Percentiles rank a stretch among this genome's conserved stretches.
phyloP scores from a whole-genome alignment of 371 early-diverging fungal genomes.

The Blakeslea trispora region DNA sequence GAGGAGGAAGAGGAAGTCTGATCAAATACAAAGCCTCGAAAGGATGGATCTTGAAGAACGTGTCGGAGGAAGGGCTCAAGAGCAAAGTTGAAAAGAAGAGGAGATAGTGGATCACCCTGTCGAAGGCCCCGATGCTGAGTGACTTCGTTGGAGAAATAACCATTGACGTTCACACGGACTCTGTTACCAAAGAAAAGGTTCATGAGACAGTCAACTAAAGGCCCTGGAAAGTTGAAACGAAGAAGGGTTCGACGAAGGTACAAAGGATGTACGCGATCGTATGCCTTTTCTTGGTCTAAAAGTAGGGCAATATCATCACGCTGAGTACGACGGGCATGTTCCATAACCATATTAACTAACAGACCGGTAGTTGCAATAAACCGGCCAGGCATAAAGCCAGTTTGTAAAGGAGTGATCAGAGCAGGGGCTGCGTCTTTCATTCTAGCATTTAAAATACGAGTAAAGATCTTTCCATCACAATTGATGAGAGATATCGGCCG shows the following conservation, averaged over 20 bases:
- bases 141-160: conserved; percentile 8
- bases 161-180: conserved; percentile 18
- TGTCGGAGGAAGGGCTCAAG: conserved; percentile 15
- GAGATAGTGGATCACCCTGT: conserved; percentile 30
- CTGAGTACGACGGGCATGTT: neutral
- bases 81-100: conserved; percentile 27
- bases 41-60: neutral
- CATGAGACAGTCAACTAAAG: conserved; percentile 7
- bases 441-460: conserved; percentile 15
- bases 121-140: conserved; percentile 17
- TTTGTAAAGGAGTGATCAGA: conserved; percentile 16
- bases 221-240: conserved; percentile 12
- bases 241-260: conserved; percentile 13
- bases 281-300: conserved; percentile 28
- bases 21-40: too few species aligned
- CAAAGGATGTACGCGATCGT: conserved; percentile 21
- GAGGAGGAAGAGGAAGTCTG: too few species aligned
- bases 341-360: conserved; percentile 3
- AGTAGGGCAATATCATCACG: conserved; percentile 14
- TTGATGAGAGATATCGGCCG: conserved; percentile 21
- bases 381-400: conserved; percentile 21
- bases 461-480: conserved; percentile 29
- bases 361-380: conserved; percentile 28
- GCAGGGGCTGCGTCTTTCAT: neutral
- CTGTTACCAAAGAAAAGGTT: conserved; percentile 13